phyloP scores from a whole-genome alignment of 2,329 filamentous ascomycete species.

The Cryphonectria japonica region DNA sequence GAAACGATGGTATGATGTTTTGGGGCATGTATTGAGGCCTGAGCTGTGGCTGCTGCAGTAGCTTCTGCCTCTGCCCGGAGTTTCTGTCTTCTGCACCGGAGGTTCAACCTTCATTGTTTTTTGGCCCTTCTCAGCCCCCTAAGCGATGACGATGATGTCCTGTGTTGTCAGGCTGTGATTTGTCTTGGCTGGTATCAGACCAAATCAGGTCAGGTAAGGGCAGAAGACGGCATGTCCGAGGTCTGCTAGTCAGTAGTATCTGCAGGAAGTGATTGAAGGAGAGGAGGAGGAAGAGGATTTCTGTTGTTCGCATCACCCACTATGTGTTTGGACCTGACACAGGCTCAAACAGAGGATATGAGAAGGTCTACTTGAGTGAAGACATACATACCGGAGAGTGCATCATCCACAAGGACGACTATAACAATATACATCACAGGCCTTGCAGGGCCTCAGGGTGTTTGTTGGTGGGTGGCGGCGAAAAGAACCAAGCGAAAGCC shows the following conservation, averaged over 20 bases:
- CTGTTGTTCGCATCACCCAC: background rate
- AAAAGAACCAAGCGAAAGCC: background rate
- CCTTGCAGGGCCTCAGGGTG: background rate
- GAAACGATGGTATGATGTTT: background rate
- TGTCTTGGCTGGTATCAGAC: background rate
- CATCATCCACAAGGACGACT: background rate
- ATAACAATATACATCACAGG: background rate
- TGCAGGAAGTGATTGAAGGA: background rate
- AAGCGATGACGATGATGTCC: background rate
- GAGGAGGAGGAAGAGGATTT: background rate
- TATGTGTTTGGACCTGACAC: background rate
- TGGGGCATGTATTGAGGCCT: background rate
- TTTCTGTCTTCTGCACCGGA: background rate
- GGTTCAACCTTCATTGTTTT: background rate
- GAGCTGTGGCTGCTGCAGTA: background rate
- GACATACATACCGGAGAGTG: background rate
- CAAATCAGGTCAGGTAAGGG: background rate
- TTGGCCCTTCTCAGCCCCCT: background rate
- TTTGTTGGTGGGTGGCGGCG: background rate
- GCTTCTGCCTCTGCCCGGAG: background rate
- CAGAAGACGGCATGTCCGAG: background rate
- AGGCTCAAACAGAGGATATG: background rate
- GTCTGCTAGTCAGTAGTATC: background rate
- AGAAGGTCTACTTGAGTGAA: background rate
- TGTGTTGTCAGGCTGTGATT: constrained; percentile 5